Evolutionary conservation across 768 basidiomycete genomes (phyloP), one percentile per base, ranked within the genome.

Genomic region (Serendipita sp.): DNA sequence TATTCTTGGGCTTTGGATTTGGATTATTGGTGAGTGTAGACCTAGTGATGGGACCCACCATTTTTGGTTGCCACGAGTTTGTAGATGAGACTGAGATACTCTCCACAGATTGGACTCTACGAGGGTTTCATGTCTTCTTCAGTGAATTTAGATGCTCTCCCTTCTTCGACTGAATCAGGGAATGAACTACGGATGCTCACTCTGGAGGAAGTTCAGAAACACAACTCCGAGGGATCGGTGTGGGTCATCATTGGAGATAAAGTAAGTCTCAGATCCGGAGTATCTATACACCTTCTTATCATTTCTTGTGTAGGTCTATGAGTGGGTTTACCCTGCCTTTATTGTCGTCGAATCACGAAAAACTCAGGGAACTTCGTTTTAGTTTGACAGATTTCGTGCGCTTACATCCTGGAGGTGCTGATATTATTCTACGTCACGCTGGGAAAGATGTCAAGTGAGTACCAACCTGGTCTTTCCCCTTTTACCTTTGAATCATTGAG

Each of bases 401-500:
- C 83, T 79, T 84, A 58, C 88, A 90, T 67, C 87, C 88, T 4
- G 92, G 94, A 20, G 94, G 94, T 2, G 75, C 84, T 17, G 79
- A 80, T 62, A 86, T 90, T 68, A 89, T 97, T 65, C 69, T 95
- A n/a, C 53, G 53, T 28, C 53, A 58, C n/a, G 53, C 53, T 58
- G 94, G 94, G 7, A 80, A 78, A 64, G 93, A 93, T 70, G 90
- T 90, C 3, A 76, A 68, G 63, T 68, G 64, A 75, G 34, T 33
- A 33, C n/a, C n/a, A n/a, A n/a, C n/a, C n/a, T n/a, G n/a, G n/a
- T n/a, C 2, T n/a, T 38, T 42, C n/a, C 28, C 11, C 5, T 24
- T 17, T 30, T 1, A 22, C 63, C 66, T 2, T n/a, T n/a, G n/a
- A n/a, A n/a, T n/a, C n/a, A n/a, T n/a, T n/a, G n/a, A n/a, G n/a